Evolutionary conservation across 208 protist species (phyloP), one percentile per base, ranked within the genome.

Genomic region (Crithidia thermophila): DNA sequence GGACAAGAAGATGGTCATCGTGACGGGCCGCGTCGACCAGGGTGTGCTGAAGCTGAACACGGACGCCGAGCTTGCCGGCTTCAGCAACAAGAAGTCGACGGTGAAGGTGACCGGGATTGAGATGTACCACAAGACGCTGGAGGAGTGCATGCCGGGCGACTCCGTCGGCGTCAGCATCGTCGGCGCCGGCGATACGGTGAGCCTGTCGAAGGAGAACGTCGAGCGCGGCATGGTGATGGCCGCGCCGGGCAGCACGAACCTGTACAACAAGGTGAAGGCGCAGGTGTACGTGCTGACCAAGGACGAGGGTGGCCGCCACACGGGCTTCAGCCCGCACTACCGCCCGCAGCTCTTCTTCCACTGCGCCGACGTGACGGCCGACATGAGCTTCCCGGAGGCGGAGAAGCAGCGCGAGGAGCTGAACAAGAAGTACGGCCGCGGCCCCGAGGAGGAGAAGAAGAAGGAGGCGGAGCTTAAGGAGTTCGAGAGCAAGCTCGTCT

Each of bases 281-380:
- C 89, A 99, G 87, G 87, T 99, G 18, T 99, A 99, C 83, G 91
- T 99, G 23, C 89, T 99, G 39, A 99, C 94, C 39, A 98, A 98
- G 81, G 98, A 99, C 28, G 98, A 99, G 83, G 98, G 98, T 58
- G 98, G 98, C 30, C 94, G 98, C 63, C 98, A 99, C 92, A 99
- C 98, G 14, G 96, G 98, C 58, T 99, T 99, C 80, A 91, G 92
- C 71, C 91, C 88, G 9, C 93, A 98, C 88, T 99, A 99, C 91
- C 84, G 89, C 62, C 98, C 98, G 23, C 97, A 99, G 84, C 94
- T 99, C 67, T 99, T 98, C 88, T 98, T 99, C 82, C 94, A 97
- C 78, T 99, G 98, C 27, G 94, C 97, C 13, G 98, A 99, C 73
- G 88, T 99, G 25, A 99, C 98, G 20, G 98, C 97, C 9, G 88